Evolutionary conservation across 2,329 filamentous ascomycete genomes (phyloP).

Genomic region (Talaromyces funiculosus): DNA sequence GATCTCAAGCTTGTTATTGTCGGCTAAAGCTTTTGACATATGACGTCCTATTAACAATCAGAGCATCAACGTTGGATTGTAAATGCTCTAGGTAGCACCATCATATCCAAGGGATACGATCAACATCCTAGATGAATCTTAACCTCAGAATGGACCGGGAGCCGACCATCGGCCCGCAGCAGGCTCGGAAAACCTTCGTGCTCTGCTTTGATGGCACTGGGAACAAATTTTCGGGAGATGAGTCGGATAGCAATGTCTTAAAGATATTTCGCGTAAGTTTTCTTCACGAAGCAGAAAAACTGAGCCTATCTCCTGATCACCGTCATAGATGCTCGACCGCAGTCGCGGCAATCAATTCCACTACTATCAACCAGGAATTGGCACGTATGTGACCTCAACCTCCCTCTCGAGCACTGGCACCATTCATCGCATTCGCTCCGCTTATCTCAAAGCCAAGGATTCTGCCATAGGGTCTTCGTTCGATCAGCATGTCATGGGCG

Average conservation of each 20-base stretch:
- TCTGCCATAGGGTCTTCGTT: constrained; percentile 75
- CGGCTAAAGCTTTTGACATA: not conserved
- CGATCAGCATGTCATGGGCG: constrained; percentile 75
- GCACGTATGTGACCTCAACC: constrained; percentile 38
- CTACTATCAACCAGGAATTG: constrained; percentile 42
- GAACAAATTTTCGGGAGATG: constrained; percentile 40
- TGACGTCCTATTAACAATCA: not conserved
- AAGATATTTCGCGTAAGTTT: constrained; percentile 40
- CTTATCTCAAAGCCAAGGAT: constrained; percentile 47
- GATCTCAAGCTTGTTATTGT: not conserved
- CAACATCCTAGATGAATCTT: not conserved
- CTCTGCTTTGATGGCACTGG: constrained; percentile 43
- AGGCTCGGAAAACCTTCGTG: constrained; percentile 33
- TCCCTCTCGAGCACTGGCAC: constrained; percentile 30
- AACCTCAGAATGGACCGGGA: constrained; percentile 16
- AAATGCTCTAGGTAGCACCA: not conserved
- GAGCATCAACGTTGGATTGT: not conserved
- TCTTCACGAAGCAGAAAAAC: not conserved
- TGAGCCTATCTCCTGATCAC: not conserved
- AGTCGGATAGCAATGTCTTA: constrained; percentile 44
- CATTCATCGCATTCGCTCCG: constrained; percentile 50
- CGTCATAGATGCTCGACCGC: constrained; percentile 35
- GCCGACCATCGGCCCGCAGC: constrained; percentile 17
- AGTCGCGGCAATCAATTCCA: constrained; percentile 36
- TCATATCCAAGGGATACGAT: not conserved